A percentile compares a stretch with the other conserved stretches of the same genome.
Conservation (phyloP, 768 basidiomycete species). For the Scleroderma citrinum region DNA sequence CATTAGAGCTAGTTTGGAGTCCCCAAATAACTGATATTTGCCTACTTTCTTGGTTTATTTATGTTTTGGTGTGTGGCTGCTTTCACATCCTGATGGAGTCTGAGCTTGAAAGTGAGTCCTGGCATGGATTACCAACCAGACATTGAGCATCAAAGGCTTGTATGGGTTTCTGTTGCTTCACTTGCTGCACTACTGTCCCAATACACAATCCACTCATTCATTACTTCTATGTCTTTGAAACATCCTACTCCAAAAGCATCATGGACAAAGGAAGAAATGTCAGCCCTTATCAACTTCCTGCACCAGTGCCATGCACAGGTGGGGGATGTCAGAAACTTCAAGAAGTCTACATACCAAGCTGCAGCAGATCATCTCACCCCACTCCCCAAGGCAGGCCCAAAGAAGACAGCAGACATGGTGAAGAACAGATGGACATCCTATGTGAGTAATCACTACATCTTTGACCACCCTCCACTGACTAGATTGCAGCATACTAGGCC, state of each 20-base stretch:
- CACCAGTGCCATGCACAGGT: not conserved
- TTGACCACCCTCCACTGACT: too few relatives aligned
- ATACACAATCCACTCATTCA: not conserved
- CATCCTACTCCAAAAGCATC: not conserved
- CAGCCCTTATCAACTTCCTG: not conserved
- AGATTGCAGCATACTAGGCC: too few relatives aligned
- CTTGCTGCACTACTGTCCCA: not conserved
- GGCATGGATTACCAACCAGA: not conserved
- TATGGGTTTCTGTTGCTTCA: not conserved
- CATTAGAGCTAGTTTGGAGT: too few relatives aligned
- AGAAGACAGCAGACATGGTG: not conserved
- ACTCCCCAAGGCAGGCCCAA: not conserved
- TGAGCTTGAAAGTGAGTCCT: too few relatives aligned
- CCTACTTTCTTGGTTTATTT: too few relatives aligned
- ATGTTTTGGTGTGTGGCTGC: too few relatives aligned
- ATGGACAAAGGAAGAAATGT: not conserved
- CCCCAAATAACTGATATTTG: too few relatives aligned
- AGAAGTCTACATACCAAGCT: not conserved
- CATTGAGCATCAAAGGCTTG: not conserved
- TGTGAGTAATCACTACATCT: too few relatives aligned
- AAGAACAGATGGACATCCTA: not conserved
- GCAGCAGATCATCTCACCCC: not conserved
- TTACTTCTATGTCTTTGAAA: not conserved
- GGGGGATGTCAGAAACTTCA: not conserved
- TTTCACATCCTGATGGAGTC: too few relatives aligned